A percentile compares a stretch with the other conserved stretches of the same genome.
Evolutionary conservation across 2,329 filamentous ascomycete genomes (phyloP).

Genomic region (Neoarthrinium moseri): DNA sequence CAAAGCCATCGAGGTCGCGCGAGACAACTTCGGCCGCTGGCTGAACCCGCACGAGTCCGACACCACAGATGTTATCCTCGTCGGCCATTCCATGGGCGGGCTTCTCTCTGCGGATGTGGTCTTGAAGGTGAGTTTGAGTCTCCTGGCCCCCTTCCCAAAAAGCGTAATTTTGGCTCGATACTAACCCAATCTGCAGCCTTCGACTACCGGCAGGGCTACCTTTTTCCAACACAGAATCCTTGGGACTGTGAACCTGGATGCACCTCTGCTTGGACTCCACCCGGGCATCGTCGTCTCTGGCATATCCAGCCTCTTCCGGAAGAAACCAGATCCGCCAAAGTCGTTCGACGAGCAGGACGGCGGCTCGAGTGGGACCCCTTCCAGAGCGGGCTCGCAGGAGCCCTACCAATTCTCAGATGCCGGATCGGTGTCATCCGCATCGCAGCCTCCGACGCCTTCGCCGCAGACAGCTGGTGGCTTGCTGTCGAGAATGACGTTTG

Average conservation of each 20-base stretch:
- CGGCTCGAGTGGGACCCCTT: conserved; percentile 12
- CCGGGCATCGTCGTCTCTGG: conserved; percentile 83
- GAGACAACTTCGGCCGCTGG: conserved; percentile 83
- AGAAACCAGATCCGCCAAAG: conserved; percentile 32
- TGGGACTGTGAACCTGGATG: conserved; percentile 80
- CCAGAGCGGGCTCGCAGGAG: conserved; percentile 18
- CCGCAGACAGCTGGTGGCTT: conserved; percentile 11
- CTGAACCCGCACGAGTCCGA: conserved; percentile 72
- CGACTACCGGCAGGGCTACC: too few relatives aligned
- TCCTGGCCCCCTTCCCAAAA: conserved; percentile 16
- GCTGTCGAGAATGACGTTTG: conserved; percentile 27
- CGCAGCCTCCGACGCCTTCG: neutral
- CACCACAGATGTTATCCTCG: conserved; percentile 74
- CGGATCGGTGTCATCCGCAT: neutral
- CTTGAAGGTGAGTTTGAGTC: conserved; percentile 56
- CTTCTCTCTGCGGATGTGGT: conserved; percentile 78
- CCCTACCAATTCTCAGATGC: neutral
- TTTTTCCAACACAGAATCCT: conserved; percentile 72
- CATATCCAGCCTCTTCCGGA: conserved; percentile 72
- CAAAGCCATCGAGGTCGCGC: conserved; percentile 67
- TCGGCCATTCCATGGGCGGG: conserved; percentile 91
- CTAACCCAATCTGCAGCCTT: conserved; percentile 12
- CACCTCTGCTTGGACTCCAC: conserved; percentile 85
- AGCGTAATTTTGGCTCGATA: too few relatives aligned
- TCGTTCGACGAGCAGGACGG: conserved; percentile 17